Conservation (phyloP, 768 basidiomycete genomes). For the Kwoniella dejecticola region DNA sequence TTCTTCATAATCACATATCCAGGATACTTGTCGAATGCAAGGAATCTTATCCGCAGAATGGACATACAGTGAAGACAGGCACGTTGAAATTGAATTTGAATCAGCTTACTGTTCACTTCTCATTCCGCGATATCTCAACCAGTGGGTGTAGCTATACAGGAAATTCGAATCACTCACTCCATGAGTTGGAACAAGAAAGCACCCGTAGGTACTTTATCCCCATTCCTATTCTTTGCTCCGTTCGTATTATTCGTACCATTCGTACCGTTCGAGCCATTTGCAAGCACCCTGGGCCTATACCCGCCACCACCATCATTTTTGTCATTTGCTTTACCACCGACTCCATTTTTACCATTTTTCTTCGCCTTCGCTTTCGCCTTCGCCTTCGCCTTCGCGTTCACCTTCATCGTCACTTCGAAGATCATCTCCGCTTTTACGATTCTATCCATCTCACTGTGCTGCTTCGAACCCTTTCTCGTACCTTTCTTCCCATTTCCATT, state of each 20-base stretch:
- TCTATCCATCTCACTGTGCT: too few relatives aligned
- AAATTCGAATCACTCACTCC: too few relatives aligned
- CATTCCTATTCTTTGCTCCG: background rate
- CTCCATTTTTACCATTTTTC: background rate
- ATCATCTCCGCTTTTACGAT: too few relatives aligned
- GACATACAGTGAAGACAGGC: background rate
- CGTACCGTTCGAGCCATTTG: too few relatives aligned
- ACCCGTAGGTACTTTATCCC: background rate
- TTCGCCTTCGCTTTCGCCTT: background rate
- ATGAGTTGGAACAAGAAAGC: slow-evolving; percentile 1
- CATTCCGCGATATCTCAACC: too few relatives aligned
- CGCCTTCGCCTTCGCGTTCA: background rate
- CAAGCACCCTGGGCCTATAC: background rate
- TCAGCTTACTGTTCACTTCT: too few relatives aligned
- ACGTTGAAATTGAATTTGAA: too few relatives aligned
- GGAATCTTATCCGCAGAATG: background rate
- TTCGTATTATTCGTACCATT: background rate
- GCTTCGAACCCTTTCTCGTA: too few relatives aligned
- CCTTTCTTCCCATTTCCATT: too few relatives aligned
- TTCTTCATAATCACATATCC: slow-evolving; percentile 1
- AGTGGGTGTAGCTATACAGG: too few relatives aligned
- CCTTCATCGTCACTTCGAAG: background rate
- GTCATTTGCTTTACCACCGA: too few relatives aligned
- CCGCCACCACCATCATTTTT: too few relatives aligned
- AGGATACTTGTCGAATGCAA: background rate